Percentiles rank a stretch among this genome's conserved stretches.
phyloP scores from a whole-genome alignment of 768 basidiomycete species.

The Suillus occidentalis region DNA sequence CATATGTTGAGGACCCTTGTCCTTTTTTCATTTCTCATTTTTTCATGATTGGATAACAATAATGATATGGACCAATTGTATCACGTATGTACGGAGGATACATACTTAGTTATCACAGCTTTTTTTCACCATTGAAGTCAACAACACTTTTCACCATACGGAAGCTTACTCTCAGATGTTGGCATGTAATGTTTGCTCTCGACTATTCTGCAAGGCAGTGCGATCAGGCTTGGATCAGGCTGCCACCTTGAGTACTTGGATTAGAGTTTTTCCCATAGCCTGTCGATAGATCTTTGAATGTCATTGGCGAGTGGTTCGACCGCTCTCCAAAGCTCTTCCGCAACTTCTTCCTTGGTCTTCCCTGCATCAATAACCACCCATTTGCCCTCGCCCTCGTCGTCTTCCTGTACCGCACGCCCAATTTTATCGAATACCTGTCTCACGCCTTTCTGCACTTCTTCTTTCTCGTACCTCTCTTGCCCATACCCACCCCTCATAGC shows the following conservation, averaged over 20 bases:
- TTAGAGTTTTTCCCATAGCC: constrained; percentile 44
- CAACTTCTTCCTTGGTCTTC: constrained; percentile 46
- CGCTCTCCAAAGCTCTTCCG: constrained; percentile 53
- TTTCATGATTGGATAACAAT: constrained; percentile 4
- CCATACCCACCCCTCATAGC: constrained; percentile 77
- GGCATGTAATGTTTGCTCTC: not conserved
- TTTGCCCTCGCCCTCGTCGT: constrained; percentile 14
- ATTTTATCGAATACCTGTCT: constrained; percentile 58
- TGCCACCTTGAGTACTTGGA: not conserved
- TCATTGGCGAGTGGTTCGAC: constrained; percentile 44
- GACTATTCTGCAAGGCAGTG: not conserved
- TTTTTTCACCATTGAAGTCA: not conserved
- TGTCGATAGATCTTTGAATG: constrained; percentile 41
- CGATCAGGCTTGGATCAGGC: not conserved
- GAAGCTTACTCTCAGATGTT: not conserved
- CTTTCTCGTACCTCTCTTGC: constrained; percentile 83
- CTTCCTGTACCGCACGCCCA: constrained; percentile 46
- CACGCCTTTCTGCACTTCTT: constrained; percentile 71
- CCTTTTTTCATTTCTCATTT: constrained; percentile 9
- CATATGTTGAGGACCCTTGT: constrained; percentile 1
- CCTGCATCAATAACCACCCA: constrained; percentile 69
- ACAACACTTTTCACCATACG: not conserved
- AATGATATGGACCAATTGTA: constrained; percentile 7
- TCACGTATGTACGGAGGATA: constrained; percentile 4
- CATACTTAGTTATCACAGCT: constrained; percentile 1